Percentiles rank a stretch among this genome's conserved stretches.
phyloP scores from a whole-genome alignment of 2,329 filamentous ascomycete genomes.

The Fusarium brevicatenulatum region DNA sequence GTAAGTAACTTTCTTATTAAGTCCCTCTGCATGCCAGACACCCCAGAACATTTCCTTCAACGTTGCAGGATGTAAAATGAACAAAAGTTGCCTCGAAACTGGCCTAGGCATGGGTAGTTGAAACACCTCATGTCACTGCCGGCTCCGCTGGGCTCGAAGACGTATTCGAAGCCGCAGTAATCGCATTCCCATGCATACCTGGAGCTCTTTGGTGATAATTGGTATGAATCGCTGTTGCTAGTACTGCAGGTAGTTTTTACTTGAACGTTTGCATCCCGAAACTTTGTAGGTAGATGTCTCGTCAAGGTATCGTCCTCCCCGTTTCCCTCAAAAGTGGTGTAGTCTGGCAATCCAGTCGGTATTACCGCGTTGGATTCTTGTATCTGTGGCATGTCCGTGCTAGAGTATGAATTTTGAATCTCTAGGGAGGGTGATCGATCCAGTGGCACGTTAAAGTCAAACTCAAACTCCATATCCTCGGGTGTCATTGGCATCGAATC shows the following conservation, averaged over 20 bases:
- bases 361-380: accelerated
- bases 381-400: accelerated
- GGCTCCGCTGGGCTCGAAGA: background rate
- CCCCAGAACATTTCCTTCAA: background rate
- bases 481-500: background rate
- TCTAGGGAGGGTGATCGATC: background rate
- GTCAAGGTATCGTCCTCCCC: too few species aligned
- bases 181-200: background rate
- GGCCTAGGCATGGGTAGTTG: background rate
- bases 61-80: background rate
- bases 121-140: background rate
- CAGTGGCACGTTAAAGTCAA: background rate
- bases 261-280: too few species aligned
- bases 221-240: background rate
- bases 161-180: background rate
- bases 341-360: background rate
- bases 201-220: accelerated
- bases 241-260: background rate
- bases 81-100: background rate
- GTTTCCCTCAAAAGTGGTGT: accelerated
- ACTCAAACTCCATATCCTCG: background rate
- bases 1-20: background rate
- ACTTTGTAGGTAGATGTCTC: background rate
- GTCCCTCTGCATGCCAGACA: background rate
- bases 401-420: accelerated